These are phyloP conservation scores for Graphium sp. DNA, from an alignment of 2,329 filamentous ascomycete species.

Conservation along the genomic window DNA sequence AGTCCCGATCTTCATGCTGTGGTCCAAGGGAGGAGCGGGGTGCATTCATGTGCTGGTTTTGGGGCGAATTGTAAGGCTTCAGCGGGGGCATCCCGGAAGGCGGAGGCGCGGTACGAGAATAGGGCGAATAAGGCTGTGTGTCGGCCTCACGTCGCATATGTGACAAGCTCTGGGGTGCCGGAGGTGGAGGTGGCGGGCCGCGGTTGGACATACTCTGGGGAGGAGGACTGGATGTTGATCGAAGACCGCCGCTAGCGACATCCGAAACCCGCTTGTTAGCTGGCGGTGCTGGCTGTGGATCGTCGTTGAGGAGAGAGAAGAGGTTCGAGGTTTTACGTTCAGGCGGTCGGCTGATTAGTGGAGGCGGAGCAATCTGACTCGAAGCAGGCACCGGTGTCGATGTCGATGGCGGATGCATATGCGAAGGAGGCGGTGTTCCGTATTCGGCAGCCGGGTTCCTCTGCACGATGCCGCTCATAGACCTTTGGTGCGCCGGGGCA, in stretches of 20 bases:
- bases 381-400: conserved; percentile 12
- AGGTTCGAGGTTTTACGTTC: conserved; percentile 47
- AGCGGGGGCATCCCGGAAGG: conserved; percentile 34
- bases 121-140: conserved; percentile 14
- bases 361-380: conserved; percentile 12
- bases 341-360: conserved; percentile 21
- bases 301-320: conserved; percentile 46
- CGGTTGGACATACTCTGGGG: conserved; percentile 26
- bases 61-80: conserved; percentile 35
- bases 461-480: not conserved
- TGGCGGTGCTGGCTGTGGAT: conserved; percentile 25
- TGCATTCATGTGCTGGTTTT: conserved; percentile 25
- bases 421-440: not conserved
- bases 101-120: conserved; percentile 20
- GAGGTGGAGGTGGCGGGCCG: conserved; percentile 16
- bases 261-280: conserved; percentile 30
- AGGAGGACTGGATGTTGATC: conserved; percentile 33
- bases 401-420: conserved; percentile 2
- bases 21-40: conserved; percentile 25
- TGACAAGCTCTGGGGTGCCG: conserved; percentile 19
- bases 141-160: conserved; percentile 32
- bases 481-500: not conserved
- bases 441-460: not conserved
- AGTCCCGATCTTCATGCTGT: conserved; percentile 28
- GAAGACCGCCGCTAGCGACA: conserved; percentile 18